Conservation (phyloP, 176 grass and related monocot genomes). For the Triticum turgidum region DNA sequence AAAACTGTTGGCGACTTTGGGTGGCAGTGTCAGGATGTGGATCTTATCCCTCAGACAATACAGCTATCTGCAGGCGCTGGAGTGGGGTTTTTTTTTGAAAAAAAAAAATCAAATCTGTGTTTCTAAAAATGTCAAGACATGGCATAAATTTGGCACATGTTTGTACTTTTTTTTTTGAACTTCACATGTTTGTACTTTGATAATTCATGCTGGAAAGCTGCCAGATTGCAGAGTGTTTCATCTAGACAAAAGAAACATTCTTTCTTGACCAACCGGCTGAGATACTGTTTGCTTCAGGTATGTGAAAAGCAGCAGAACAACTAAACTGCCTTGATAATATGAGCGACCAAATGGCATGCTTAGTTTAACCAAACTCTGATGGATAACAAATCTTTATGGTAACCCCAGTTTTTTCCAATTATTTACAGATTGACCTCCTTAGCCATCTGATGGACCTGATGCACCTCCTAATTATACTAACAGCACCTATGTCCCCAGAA, state of each 20-base stretch:
- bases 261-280: conserved; percentile 23
- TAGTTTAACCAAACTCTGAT: not conserved
- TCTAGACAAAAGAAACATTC: not conserved
- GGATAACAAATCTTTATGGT: conserved; percentile 12
- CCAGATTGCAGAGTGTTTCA: not conserved
- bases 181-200: conserved; percentile 3
- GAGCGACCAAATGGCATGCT: not conserved
- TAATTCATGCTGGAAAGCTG: conserved; percentile 29
- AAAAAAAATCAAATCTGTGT: not conserved
- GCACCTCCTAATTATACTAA: conserved; percentile 36
- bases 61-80: not conserved
- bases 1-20: conserved; percentile 35
- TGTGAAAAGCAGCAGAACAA: conserved; percentile 15
- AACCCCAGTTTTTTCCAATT: conserved; percentile 15
- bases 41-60: conserved; percentile 33
- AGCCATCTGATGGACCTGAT: conserved; percentile 15
- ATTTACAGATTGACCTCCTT: conserved; percentile 36
- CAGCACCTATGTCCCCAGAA: conserved; percentile 20
- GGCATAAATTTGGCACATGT: conserved; percentile 18
- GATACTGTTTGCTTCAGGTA: not conserved
- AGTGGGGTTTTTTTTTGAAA: not conserved
- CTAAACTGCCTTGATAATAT: not conserved
- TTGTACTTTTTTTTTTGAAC: not conserved
- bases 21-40: conserved; percentile 36
- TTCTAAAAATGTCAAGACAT: conserved; percentile 7